A percentile compares a stretch with the other conserved stretches of the same genome.
Conservation (phyloP, 2,329 filamentous ascomycete genomes). For the Clarireedia paspali region DNA sequence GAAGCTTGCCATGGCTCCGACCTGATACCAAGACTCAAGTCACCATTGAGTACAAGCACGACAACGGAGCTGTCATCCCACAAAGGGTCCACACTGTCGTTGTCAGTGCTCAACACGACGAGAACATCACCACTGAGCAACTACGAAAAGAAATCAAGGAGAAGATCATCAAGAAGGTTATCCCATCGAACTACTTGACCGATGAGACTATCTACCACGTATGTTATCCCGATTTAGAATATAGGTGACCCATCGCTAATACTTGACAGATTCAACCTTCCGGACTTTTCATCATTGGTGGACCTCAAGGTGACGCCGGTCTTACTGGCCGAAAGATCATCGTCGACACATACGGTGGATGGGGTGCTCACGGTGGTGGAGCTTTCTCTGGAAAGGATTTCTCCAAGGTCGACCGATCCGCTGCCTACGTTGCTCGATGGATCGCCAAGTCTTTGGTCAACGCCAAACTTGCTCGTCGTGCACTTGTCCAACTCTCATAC, state of each 20-base stretch:
- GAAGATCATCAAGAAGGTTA: slow-evolving; percentile 94
- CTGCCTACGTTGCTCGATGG: slow-evolving; percentile 96
- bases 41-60: slow-evolving; percentile 97
- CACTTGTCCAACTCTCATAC: slow-evolving; percentile 96
- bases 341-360: slow-evolving; percentile 98
- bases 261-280: slow-evolving; percentile 76
- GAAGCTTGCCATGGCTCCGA: slow-evolving; percentile 84
- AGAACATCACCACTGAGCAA: slow-evolving; percentile 81
- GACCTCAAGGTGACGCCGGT: slow-evolving; percentile 97
- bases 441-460: slow-evolving; percentile 96
- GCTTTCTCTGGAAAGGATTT: slow-evolving; percentile 99
- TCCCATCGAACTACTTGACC: slow-evolving; percentile 85
- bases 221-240: slow-evolving; percentile 32
- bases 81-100: slow-evolving; percentile 93
- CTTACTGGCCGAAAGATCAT: slow-evolving; percentile 97
- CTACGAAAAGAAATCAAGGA: slow-evolving; percentile 91
- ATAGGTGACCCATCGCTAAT: background rate
- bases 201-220: slow-evolving; percentile 94
- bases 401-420: slow-evolving; percentile 99
- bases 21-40: slow-evolving; percentile 99
- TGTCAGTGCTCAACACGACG: slow-evolving; percentile 89
- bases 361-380: slow-evolving; percentile 99
- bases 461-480: slow-evolving; percentile 83
- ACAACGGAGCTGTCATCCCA: slow-evolving; percentile 87
- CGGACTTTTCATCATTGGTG: slow-evolving; percentile 97